phyloP scores from a whole-genome alignment of 139 green algal species.

The Mychonastes homosphaera region DNA sequence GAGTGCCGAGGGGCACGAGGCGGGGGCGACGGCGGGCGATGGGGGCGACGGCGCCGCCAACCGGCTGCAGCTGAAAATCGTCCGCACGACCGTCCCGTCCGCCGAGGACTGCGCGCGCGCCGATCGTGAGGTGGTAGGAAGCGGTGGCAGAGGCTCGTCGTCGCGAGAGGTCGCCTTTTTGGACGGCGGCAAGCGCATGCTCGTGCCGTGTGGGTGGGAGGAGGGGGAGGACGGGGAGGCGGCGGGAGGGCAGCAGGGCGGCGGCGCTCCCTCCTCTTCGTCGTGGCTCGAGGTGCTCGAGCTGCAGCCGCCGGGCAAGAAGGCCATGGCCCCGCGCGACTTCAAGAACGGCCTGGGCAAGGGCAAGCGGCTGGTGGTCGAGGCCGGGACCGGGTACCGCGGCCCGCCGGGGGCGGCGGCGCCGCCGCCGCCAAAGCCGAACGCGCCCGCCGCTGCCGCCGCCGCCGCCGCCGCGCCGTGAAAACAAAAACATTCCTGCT shows the following conservation, averaged over 20 bases:
- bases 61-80: slow-evolving; percentile 25
- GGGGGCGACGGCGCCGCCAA: not conserved
- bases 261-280: too few relatives aligned
- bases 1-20: slow-evolving; percentile 18
- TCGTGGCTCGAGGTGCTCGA: slow-evolving; percentile 32
- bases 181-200: slow-evolving; percentile 15
- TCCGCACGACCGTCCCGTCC: slow-evolving; percentile 12
- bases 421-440: too few relatives aligned
- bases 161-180: slow-evolving; percentile 12
- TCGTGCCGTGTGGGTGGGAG: slow-evolving; percentile 28
- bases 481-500: too few relatives aligned
- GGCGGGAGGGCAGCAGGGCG: not conserved
- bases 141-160: too few relatives aligned
- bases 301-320: slow-evolving; percentile 71
- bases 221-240: not conserved
- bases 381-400: too few relatives aligned
- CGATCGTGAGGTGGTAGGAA: not conserved
- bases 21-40: not conserved
- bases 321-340: slow-evolving; percentile 40
- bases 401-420: too few relatives aligned
- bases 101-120: not conserved
- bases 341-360: slow-evolving; percentile 74
- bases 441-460: too few relatives aligned
- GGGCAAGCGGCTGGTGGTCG: slow-evolving; percentile 33
- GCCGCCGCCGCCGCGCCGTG: too few relatives aligned